phyloP scores from a whole-genome alignment of 352 stramenopile genomes.

The Hyaloperonospora brassicae region DNA sequence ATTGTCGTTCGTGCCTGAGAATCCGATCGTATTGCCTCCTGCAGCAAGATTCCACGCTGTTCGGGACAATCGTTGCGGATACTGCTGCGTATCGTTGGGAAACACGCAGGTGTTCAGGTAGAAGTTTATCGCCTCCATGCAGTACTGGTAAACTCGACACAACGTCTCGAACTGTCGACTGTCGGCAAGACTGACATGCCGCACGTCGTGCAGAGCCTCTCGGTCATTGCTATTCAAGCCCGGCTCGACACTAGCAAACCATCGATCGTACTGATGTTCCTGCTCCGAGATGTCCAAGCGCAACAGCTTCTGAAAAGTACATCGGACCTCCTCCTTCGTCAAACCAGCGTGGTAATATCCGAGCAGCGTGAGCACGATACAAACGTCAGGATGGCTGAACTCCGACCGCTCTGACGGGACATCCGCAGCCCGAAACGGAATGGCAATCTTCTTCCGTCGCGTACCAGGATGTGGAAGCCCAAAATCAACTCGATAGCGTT shows the following conservation, averaged over 20 bases:
- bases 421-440: slow-evolving; percentile 82
- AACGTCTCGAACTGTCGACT: no score
- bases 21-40: slow-evolving; percentile 56
- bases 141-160: no score
- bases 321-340: slow-evolving; percentile 33
- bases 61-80: slow-evolving; percentile 52
- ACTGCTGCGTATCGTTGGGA: slow-evolving; percentile 72
- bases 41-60: slow-evolving; percentile 80
- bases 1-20: no score
- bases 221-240: slow-evolving; percentile 8
- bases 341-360: slow-evolving; percentile 83
- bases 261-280: slow-evolving; percentile 51
- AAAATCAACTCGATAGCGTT: slow-evolving; percentile 78
- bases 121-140: slow-evolving; percentile 79
- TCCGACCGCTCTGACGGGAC: slow-evolving; percentile 75
- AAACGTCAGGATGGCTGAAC: slow-evolving; percentile 85
- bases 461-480: slow-evolving; percentile 37
- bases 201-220: slow-evolving; percentile 40
- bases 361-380: slow-evolving; percentile 72
- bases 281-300: slow-evolving; percentile 58
- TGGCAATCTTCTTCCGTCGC: slow-evolving; percentile 62
- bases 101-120: slow-evolving; percentile 82
- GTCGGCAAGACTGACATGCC: slow-evolving; percentile 75
- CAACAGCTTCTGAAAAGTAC: slow-evolving; percentile 50
- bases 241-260: slow-evolving; percentile 45